A percentile compares a stretch with the other conserved stretches of the same genome.
Conservation (phyloP, 1,139 yeast species). For the Williopsis jadinii region DNA sequence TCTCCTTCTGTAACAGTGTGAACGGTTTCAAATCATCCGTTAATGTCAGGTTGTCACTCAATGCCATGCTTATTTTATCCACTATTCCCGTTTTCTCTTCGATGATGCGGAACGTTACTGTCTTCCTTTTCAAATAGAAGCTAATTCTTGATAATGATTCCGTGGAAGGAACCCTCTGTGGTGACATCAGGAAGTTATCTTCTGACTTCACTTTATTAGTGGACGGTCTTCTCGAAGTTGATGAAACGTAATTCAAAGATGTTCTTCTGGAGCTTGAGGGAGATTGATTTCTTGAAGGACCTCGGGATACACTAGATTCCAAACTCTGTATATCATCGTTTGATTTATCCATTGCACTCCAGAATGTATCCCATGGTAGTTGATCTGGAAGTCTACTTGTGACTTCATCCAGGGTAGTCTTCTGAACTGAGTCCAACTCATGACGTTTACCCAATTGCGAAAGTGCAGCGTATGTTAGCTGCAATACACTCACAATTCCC, state of each 20-base stretch:
- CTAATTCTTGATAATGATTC: slow-evolving; percentile 17
- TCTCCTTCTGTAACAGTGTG: slow-evolving; percentile 21
- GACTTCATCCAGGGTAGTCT: slow-evolving; percentile 20
- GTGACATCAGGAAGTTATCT: slow-evolving; percentile 1
- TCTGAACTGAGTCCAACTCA: slow-evolving; percentile 19
- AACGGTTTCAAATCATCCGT: slow-evolving; percentile 19
- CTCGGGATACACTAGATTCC: slow-evolving; percentile 16
- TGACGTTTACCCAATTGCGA: slow-evolving; percentile 24
- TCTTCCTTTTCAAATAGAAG: slow-evolving; percentile 14
- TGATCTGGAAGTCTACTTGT: slow-evolving; percentile 23
- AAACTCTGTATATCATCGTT: slow-evolving; percentile 20
- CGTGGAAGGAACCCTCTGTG: slow-evolving; percentile 13
- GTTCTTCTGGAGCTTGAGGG: slow-evolving; percentile 16
- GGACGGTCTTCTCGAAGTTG: slow-evolving; percentile 17
- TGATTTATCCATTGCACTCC: slow-evolving; percentile 30
- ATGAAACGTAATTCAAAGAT: slow-evolving; percentile 13
- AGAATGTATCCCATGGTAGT: slow-evolving; percentile 32
- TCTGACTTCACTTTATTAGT: slow-evolving; percentile 1
- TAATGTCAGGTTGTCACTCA: slow-evolving; percentile 14
- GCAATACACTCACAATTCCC: slow-evolving; percentile 35
- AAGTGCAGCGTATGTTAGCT: slow-evolving; percentile 31
- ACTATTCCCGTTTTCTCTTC: slow-evolving; percentile 6
- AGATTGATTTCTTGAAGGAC: slow-evolving; percentile 13
- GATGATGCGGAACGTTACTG: slow-evolving; percentile 18
- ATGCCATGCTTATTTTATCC: slow-evolving; percentile 19